Base-by-base conservation (phyloP, 768 basidiomycete genomes). In the Sporobolomyces pararoseus region DNA sequence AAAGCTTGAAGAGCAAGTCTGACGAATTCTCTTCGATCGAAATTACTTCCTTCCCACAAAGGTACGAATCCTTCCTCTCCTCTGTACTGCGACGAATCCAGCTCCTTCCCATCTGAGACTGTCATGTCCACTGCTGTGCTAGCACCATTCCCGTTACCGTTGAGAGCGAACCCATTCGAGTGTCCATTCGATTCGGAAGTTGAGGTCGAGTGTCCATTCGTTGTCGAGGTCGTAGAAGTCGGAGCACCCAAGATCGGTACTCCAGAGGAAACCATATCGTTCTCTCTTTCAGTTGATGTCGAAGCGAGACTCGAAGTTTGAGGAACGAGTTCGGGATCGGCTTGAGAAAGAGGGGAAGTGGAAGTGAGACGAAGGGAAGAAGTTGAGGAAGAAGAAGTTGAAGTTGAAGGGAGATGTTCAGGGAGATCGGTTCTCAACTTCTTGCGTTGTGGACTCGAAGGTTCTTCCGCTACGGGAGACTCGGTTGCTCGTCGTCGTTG, bases 1-100 rank as follows among this genome's bases (percentile, higher is more conserved):
- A 83, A 68, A 19, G 79, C 76, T 65, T 83, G 82, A 16, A 83
- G 52, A 6, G 80, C 78, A n/a, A 83, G 62, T 54, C 81, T 68
- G 5, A 81, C 81, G 23, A 81, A 77, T 65, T 82, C 82, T 63
- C 80, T 76, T 64, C 79, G 73, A 53, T 81, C 78, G 27, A 81
- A 52, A n/a, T 67, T 53, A 53, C 67, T 75, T 2, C 70, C 70
- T 7, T 58, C 67, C 66, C 65, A 72, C 12, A 71, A 65, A 27
- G 74, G 72, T 27, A 74, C 70, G 51, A 75, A 75, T 5, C 55
- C 64, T 34, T 58, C 65, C 23, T 55, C 71, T 31, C 59, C 65
- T 19, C 66, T 53, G 42, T 65, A 69, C 57, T 70, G 47, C 57
- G 29, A 51, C 44, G 63, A 58, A 29, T 70, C 69, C 31, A 52